Base-by-base conservation (phyloP, 805 yeast genomes). In the Starmerella cellae region DNA sequence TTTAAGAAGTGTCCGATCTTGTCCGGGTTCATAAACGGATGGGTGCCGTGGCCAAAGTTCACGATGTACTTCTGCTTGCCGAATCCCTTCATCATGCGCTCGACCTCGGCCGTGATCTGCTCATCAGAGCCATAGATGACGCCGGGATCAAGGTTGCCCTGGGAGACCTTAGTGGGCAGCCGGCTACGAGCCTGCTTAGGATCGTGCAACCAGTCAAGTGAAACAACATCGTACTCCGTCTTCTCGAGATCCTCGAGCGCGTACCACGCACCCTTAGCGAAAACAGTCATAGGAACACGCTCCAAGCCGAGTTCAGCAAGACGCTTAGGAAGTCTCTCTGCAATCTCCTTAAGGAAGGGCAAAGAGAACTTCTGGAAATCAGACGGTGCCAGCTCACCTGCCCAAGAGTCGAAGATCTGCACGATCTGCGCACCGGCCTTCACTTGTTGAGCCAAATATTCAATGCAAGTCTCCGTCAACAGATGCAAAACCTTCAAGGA, bases 391-490 rank as follows among this genome's bases (percentile, higher is more conserved):
- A 91, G 70, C 64, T 91, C 97, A 39, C 97, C 95, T 44, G 95
- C 98, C 94, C 95, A 87, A 29, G 94, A 81, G 59, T 91, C 98
- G 58, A 91, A 91, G 28, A 91, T 85, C 64, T 91, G 98, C 47
- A 91, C 70, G 78, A 91, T 85, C 66, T 91, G 98, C 28, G 97
- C 97, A 53, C 98, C 98, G 1, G 98, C 98, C 52, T 77, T 75
- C 35, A 91, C 95, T 64, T 91, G 98, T 55, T 79, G 82, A 3
- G 94, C 94, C 56, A 91, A 70, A 58, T 88, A 91, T 60, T 88
- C 97, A 30, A 88, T 68, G 42, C 95, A 91, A 23, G 82, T 84
- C 47, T 83, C 88, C 20, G 96, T 80, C 49, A 79, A 76, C 44
- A 75, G 77, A 60, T 78, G 82, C 48, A 91, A 67, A 45, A 91